Conservation (phyloP, 2,329 filamentous ascomycete genomes). For the Anthostomella pinea region DNA sequence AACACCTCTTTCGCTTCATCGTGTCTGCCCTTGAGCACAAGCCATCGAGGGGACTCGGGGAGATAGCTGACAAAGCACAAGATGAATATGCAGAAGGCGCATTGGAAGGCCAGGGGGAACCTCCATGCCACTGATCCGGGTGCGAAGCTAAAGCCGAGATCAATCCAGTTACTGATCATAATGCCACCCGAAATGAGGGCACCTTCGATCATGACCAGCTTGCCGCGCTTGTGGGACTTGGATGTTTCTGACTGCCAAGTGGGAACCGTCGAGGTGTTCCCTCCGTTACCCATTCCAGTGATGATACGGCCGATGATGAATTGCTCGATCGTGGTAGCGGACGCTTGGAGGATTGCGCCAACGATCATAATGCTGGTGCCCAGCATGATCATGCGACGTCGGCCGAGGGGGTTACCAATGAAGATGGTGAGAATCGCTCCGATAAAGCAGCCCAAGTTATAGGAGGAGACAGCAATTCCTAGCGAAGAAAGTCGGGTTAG, state of each 20-base stretch:
- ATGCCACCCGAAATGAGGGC: constrained; percentile 54
- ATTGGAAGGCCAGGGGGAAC: constrained; percentile 55
- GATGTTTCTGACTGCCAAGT: constrained; percentile 7
- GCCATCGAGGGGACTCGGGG: constrained; percentile 46
- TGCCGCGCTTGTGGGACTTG: constrained; percentile 46
- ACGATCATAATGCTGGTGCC: constrained; percentile 41
- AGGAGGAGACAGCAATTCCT: constrained; percentile 16
- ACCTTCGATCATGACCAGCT: constrained; percentile 56
- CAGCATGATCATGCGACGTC: constrained; percentile 37
- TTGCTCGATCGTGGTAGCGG: constrained; percentile 40
- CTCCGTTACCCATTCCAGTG: constrained; percentile 45
- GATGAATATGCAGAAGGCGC: constrained; percentile 55
- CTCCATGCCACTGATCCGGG: constrained; percentile 49
- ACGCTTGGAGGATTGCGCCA: constrained; percentile 44
- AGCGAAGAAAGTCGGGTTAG: too few species aligned
- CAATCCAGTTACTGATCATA: constrained; percentile 55
- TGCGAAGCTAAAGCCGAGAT: constrained; percentile 51
- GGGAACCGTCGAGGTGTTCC: constrained; percentile 33
- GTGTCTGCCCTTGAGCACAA: constrained; percentile 37
- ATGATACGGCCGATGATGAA: constrained; percentile 46
- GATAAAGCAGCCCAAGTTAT: constrained; percentile 38
- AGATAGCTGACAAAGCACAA: constrained; percentile 46
- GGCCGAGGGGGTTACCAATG: constrained; percentile 41
- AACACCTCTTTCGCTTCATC: constrained; percentile 39
- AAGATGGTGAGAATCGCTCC: constrained; percentile 36